phyloP scores from a whole-genome alignment of 2,329 filamentous ascomycete species.

The Nannizziopsis barbatae region DNA sequence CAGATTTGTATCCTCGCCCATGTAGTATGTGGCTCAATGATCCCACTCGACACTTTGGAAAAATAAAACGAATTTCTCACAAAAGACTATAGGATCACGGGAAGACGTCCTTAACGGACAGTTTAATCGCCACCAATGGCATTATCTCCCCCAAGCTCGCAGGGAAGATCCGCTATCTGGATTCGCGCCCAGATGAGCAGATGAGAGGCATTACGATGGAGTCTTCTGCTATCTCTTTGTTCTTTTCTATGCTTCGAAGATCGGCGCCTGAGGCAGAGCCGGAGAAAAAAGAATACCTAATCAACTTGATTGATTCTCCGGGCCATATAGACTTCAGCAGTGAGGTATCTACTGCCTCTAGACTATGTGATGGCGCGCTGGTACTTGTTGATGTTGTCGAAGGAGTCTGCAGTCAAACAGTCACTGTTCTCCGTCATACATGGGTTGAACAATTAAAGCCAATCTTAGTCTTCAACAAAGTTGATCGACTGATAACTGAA shows the following conservation, averaged over 20 bases:
- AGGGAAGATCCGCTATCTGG: slow-evolving; percentile 94
- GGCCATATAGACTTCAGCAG: slow-evolving; percentile 98
- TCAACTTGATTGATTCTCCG: slow-evolving; percentile 95
- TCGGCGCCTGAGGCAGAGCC: slow-evolving; percentile 56
- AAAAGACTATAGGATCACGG: slow-evolving; percentile 62
- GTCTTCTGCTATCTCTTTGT: slow-evolving; percentile 91
- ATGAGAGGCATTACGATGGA: slow-evolving; percentile 99
- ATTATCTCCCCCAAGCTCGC: slow-evolving; percentile 97
- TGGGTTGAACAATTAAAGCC: slow-evolving; percentile 96
- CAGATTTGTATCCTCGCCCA: slow-evolving; percentile 93
- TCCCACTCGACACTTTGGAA: neutral
- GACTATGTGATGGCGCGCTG: slow-evolving; percentile 86
- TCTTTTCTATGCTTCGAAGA: slow-evolving; percentile 81
- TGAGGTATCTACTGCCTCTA: slow-evolving; percentile 89
- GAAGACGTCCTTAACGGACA: slow-evolving; percentile 94
- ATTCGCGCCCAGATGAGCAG: slow-evolving; percentile 93
- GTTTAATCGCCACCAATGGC: slow-evolving; percentile 93
- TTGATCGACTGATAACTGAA: slow-evolving; percentile 88
- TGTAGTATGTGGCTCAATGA: slow-evolving; percentile 48
- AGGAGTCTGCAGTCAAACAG: slow-evolving; percentile 95
- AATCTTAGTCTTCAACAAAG: slow-evolving; percentile 93
- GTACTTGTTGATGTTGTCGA: slow-evolving; percentile 95
- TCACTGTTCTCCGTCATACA: slow-evolving; percentile 86
- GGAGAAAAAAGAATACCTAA: slow-evolving; percentile 75
- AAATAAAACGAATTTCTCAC: no score